These are phyloP conservation scores for Iris macrosiphon DNA, from an alignment of 106 monocot species.

Conservation along the genomic window DNA sequence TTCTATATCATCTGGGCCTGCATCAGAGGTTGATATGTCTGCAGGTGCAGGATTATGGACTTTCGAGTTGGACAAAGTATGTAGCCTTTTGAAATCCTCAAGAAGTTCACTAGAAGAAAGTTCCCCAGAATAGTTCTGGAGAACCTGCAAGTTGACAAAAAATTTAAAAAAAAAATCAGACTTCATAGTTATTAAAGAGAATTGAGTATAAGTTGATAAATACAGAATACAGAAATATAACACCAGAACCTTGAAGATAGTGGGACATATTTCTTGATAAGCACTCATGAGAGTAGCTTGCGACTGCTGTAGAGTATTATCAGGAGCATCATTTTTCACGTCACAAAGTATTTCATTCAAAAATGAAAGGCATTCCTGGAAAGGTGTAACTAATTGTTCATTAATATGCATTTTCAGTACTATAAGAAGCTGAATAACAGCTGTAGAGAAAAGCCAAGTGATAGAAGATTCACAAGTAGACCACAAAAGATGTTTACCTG, in stretches of 20 bases:
- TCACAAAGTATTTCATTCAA: conserved; percentile 33
- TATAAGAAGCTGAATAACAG: background rate
- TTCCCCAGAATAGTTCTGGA: conserved; percentile 45
- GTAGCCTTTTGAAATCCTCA: conserved; percentile 56
- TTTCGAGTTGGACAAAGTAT: conserved; percentile 14
- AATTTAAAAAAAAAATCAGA: background rate
- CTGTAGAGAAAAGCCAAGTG: background rate
- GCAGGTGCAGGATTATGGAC: conserved; percentile 17
- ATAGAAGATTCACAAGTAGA: background rate
- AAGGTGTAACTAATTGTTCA: conserved; percentile 4
- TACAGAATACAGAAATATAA: background rate
- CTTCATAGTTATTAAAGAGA: background rate
- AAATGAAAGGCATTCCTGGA: conserved; percentile 68
- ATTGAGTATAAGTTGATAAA: background rate
- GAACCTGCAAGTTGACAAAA: conserved; percentile 35
- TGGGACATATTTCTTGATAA: conserved; percentile 37
- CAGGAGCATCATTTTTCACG: conserved; percentile 25
- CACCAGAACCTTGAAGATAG: conserved; percentile 63
- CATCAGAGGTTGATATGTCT: conserved; percentile 27
- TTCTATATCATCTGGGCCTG: conserved; percentile 51
- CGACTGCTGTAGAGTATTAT: conserved; percentile 22
- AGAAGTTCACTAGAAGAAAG: conserved; percentile 26
- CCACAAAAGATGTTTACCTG: conserved; percentile 44
- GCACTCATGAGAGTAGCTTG: conserved; percentile 18
- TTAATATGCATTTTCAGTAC: background rate